phyloP scores from a whole-genome alignment of 1,284 basidiomycete species.

The Megacollybia platyphylla region DNA sequence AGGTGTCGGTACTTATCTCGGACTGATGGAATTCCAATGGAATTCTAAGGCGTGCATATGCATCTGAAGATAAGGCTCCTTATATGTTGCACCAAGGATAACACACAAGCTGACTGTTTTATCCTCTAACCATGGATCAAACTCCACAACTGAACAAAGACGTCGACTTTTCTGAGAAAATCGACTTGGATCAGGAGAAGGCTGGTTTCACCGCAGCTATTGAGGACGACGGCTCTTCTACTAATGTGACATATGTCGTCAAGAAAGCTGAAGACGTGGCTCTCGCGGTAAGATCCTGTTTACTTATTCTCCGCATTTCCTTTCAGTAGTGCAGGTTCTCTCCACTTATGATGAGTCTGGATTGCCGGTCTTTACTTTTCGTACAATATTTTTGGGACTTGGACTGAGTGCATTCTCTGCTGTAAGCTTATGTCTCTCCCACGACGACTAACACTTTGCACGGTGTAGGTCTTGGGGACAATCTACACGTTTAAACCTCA shows the following conservation, averaged over 20 bases:
- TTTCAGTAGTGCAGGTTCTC: constrained; percentile 20
- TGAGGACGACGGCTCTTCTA: too few relatives aligned
- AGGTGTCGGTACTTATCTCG: too few relatives aligned
- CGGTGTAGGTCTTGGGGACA: constrained; percentile 24
- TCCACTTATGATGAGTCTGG: constrained; percentile 31
- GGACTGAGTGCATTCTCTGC: constrained; percentile 36
- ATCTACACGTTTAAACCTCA: constrained; percentile 47
- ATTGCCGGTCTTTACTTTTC: constrained; percentile 33
- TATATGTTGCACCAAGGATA: too few relatives aligned
- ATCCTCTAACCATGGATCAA: too few relatives aligned
- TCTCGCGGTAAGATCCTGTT: constrained; percentile 17
- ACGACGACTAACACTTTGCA: not conserved
- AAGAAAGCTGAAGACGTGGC: constrained; percentile 33
- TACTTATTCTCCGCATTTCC: not conserved
- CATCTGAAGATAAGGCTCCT: too few relatives aligned
- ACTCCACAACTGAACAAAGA: too few relatives aligned
- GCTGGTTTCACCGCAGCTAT: too few relatives aligned
- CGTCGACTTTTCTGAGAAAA: too few relatives aligned
- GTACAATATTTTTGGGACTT: constrained; percentile 30
- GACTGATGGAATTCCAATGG: too few relatives aligned
- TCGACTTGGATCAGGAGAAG: too few relatives aligned
- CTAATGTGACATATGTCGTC: constrained; percentile 13
- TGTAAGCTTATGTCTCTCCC: constrained; percentile 16
- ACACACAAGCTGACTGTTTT: too few relatives aligned
- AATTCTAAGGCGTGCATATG: too few relatives aligned